Evolutionary conservation across 352 stramenopile genomes (phyloP), one percentile per base, ranked within the genome.

Genomic region (Sclerospora graminicola): DNA sequence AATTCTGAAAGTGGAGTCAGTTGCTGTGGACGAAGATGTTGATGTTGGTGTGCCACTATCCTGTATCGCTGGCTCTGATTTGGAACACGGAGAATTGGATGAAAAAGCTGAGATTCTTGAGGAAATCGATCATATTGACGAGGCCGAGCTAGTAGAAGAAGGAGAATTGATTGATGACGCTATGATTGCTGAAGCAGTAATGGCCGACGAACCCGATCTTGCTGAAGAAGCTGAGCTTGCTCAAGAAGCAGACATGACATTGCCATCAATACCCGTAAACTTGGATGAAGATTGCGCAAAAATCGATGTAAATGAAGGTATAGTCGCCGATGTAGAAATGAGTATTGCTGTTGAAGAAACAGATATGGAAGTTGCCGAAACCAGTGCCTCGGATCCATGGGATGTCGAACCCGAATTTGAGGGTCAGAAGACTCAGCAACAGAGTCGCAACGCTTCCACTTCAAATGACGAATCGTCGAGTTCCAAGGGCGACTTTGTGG

Each of bases 271-370:
- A 11, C 42, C 53, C 4, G 40, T 51, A 18, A 19, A 42, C 11
- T 49, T 32, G 9, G 9, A 8, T 15, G 54, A 55, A 6, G 45
- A 44, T 28, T 21, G 32, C 23, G 16, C 56, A 5, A 51, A 54
- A 14, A n/a, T 46, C 19, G 52, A 57, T 16, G 59, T 73, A 9
- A 60, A 73, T 36, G 45, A 67, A 9, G 66, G 59, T 1, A 50
- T 64, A 44, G 50, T 78, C 36, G 60, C 55, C 19, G 52, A 71
- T 46, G 51, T 65, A 8, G 62, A 60, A 23, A 41, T 70, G 39
- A 62, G 61, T 1, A 54, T 62, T 36, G 54, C 51, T 45, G 32
- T 54, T 21, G 59, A 60, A 8, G 58, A 63, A 23, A 51, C 29
- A 7, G 35, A 51, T 9, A 34, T 48, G 32, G 57, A 60, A 45